Evolutionary conservation across 768 basidiomycete species (phyloP).

Genomic region (Myochromella boudieri): DNA sequence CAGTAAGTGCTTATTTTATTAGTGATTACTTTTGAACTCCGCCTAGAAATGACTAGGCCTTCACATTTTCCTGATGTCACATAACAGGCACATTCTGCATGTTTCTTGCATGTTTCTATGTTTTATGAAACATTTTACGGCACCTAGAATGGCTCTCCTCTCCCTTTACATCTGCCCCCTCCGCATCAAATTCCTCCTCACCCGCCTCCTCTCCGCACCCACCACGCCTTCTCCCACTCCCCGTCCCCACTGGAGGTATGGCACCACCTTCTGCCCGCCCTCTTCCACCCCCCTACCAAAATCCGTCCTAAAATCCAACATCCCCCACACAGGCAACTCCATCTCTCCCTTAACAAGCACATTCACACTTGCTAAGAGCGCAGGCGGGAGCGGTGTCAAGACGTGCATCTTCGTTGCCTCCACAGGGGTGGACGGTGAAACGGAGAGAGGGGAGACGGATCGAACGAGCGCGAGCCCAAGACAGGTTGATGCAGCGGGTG

Average conservation of each 20-base stretch:
- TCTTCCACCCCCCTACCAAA: conserved; percentile 40
- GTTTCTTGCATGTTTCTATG: no score
- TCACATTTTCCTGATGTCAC: no score
- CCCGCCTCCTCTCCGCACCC: conserved; percentile 69
- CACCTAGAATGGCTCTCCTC: no score
- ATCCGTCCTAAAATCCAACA: conserved; percentile 66
- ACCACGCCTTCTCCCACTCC: conserved; percentile 68
- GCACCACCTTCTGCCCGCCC: conserved; percentile 54
- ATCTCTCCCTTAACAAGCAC: conserved; percentile 84
- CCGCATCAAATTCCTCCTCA: conserved; percentile 87
- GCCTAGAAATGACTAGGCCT: no score
- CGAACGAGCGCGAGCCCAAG: conserved; percentile 81
- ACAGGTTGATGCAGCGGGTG: conserved; percentile 61
- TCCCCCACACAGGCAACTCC: conserved; percentile 84
- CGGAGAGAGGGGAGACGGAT: conserved; percentile 33
- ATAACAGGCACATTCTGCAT: no score
- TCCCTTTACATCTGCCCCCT: conserved; percentile 72
- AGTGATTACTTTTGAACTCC: no score
- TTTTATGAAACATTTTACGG: no score
- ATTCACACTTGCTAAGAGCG: conserved; percentile 38
- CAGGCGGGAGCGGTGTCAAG: conserved; percentile 72
- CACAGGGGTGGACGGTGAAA: no score
- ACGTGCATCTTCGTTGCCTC: conserved; percentile 66
- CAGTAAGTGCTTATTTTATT: no score
- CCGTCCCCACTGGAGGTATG: conserved; percentile 81